phyloP scores from a whole-genome alignment of 768 basidiomycete genomes.

The Rickenella mellea region DNA sequence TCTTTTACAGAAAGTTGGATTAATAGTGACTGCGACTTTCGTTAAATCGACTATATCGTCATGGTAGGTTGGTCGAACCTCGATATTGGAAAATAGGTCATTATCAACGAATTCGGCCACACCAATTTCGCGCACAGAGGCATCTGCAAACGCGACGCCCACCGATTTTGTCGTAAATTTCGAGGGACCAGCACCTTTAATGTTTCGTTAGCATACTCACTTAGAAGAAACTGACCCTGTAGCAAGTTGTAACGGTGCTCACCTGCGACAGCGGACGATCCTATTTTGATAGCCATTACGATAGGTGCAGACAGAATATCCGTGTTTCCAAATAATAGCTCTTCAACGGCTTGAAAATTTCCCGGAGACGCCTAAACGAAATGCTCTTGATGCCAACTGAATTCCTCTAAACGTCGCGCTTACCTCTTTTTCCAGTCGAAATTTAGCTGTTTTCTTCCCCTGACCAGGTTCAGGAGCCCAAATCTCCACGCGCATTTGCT shows the following conservation, averaged over 20 bases:
- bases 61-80: slow-evolving; percentile 39
- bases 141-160: slow-evolving; percentile 89
- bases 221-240: background rate
- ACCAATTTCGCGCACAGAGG: slow-evolving; percentile 75
- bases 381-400: slow-evolving; percentile 1
- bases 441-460: slow-evolving; percentile 68
- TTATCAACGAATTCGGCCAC: slow-evolving; percentile 90
- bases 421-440: slow-evolving; percentile 76
- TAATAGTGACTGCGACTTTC: slow-evolving; percentile 60
- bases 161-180: slow-evolving; percentile 63
- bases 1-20: slow-evolving; percentile 98
- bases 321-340: slow-evolving; percentile 72
- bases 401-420: slow-evolving; percentile 10
- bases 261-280: slow-evolving; percentile 31
- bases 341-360: slow-evolving; percentile 67
- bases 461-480: slow-evolving; percentile 68
- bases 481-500: slow-evolving; percentile 89
- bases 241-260: background rate
- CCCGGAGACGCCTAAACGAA: slow-evolving; percentile 59
- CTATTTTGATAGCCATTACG: slow-evolving; percentile 80
- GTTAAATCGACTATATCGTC: background rate
- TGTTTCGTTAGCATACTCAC: background rate
- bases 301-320: slow-evolving; percentile 81
- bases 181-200: slow-evolving; percentile 20
- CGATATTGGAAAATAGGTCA: slow-evolving; percentile 90